phyloP scores from a whole-genome alignment of 768 basidiomycete species.

The Macrolepiota albuminosa region DNA sequence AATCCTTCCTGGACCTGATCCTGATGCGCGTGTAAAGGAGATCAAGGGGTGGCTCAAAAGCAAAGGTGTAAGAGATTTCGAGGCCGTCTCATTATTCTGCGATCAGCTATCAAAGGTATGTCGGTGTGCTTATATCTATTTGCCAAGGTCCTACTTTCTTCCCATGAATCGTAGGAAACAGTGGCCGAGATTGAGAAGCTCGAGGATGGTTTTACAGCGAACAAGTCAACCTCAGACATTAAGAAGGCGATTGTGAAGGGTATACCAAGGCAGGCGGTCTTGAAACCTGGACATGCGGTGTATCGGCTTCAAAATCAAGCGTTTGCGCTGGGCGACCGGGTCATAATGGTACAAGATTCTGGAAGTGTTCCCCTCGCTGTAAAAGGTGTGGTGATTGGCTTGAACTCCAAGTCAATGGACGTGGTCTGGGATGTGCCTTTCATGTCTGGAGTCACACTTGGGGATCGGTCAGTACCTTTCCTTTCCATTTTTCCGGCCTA shows the following conservation, averaged over 20 bases:
- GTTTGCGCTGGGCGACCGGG: slow-evolving; percentile 88
- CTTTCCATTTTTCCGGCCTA: neutral
- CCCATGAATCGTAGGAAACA: slow-evolving; percentile 47
- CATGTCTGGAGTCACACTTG: slow-evolving; percentile 86
- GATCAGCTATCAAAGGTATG: slow-evolving; percentile 86
- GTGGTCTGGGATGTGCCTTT: slow-evolving; percentile 96
- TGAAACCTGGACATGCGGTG: slow-evolving; percentile 88
- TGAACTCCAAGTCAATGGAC: slow-evolving; percentile 86
- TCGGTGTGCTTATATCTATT: neutral
- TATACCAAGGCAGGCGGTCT: slow-evolving; percentile 87
- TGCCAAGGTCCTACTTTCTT: neutral
- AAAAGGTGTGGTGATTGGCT: slow-evolving; percentile 91
- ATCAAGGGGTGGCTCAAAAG: slow-evolving; percentile 82
- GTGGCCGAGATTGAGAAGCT: slow-evolving; percentile 75
- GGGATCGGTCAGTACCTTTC: slow-evolving; percentile 55
- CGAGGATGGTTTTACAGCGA: slow-evolving; percentile 62
- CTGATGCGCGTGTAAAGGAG: slow-evolving; percentile 70
- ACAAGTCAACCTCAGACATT: slow-evolving; percentile 57
- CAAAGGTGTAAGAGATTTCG: slow-evolving; percentile 86
- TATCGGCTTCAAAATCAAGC: slow-evolving; percentile 87
- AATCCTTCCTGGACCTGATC: slow-evolving; percentile 48
- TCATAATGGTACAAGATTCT: slow-evolving; percentile 94
- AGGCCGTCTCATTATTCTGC: slow-evolving; percentile 87
- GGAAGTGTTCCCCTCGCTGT: slow-evolving; percentile 87
- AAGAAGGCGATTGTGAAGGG: slow-evolving; percentile 93